phyloP scores from a whole-genome alignment of 768 basidiomycete species.

The Mycena kentingensis region DNA sequence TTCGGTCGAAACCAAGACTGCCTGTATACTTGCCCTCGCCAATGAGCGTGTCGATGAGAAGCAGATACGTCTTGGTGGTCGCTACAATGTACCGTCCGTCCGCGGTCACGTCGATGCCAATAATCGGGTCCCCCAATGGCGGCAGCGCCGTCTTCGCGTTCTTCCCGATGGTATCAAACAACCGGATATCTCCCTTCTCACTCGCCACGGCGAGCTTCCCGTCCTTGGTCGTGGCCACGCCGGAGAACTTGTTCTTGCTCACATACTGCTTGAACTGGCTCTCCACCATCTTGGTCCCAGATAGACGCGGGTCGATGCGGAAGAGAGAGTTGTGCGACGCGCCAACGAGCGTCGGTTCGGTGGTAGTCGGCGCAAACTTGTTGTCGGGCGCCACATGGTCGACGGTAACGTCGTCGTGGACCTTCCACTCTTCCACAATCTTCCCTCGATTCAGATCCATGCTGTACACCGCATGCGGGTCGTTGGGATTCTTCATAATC shows the following conservation, averaged over 20 bases:
- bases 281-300: constrained; percentile 91
- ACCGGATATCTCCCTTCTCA: constrained; percentile 93
- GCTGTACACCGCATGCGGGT: constrained; percentile 80
- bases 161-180: constrained; percentile 96
- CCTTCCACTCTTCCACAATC: constrained; percentile 98
- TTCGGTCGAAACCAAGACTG: constrained; percentile 85
- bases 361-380: constrained; percentile 94
- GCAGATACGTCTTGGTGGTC: constrained; percentile 90
- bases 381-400: constrained; percentile 88
- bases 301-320: constrained; percentile 94
- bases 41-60: constrained; percentile 94
- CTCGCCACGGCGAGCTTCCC: constrained; percentile 93
- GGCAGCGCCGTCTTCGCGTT: constrained; percentile 98
- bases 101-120: constrained; percentile 92
- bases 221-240: constrained; percentile 81
- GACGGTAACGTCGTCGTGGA: constrained; percentile 86
- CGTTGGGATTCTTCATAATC: constrained; percentile 83
- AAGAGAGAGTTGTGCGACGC: constrained; percentile 93
- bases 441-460: constrained; percentile 95
- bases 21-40: constrained; percentile 87
- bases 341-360: constrained; percentile 91
- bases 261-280: constrained; percentile 95
- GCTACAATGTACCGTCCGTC: constrained; percentile 95
- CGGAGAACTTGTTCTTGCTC: constrained; percentile 93
- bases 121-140: constrained; percentile 91